Conservation (phyloP, 2,329 filamentous ascomycete species). For the Botrytis elliptica region DNA sequence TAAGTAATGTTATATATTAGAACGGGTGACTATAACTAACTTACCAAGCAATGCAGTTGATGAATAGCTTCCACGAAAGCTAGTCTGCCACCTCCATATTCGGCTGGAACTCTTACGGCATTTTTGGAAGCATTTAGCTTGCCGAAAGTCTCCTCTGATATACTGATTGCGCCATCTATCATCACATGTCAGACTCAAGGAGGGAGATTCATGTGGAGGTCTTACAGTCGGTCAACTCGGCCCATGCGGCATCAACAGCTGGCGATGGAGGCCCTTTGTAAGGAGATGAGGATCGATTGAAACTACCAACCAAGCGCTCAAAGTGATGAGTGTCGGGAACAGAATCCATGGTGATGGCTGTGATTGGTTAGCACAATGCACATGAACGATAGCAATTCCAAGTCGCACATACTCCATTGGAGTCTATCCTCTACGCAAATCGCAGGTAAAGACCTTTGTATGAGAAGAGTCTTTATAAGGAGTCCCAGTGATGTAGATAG, state of each 20-base stretch:
- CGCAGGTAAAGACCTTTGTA: slow-evolving; percentile 11
- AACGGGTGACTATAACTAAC: background rate
- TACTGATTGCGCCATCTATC: slow-evolving; percentile 15
- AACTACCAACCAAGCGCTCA: slow-evolving; percentile 13
- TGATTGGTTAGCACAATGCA: background rate
- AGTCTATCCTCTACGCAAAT: slow-evolving; percentile 12
- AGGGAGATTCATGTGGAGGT: background rate
- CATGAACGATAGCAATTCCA: background rate
- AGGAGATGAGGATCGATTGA: slow-evolving; percentile 20
- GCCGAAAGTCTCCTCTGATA: slow-evolving; percentile 9
- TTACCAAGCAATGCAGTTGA: slow-evolving; percentile 20
- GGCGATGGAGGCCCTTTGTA: slow-evolving; percentile 19
- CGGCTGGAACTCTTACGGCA: slow-evolving; percentile 6
- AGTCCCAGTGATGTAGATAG: slow-evolving; percentile 4
- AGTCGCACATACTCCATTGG: slow-evolving; percentile 17
- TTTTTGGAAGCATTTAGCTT: slow-evolving; percentile 21
- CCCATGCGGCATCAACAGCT: slow-evolving; percentile 18
- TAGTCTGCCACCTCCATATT: slow-evolving; percentile 12
- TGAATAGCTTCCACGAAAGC: slow-evolving; percentile 13
- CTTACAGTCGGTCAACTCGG: slow-evolving; percentile 10
- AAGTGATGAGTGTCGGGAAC: slow-evolving; percentile 3
- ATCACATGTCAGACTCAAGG: background rate
- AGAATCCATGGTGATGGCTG: slow-evolving; percentile 12
- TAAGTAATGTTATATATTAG: background rate
- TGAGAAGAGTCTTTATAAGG: background rate